Evolutionary conservation across 192 early-diverging fungal species (phyloP), one percentile per base, ranked within the genome.

Genomic region (Jimgerdemannia flammicorona): DNA sequence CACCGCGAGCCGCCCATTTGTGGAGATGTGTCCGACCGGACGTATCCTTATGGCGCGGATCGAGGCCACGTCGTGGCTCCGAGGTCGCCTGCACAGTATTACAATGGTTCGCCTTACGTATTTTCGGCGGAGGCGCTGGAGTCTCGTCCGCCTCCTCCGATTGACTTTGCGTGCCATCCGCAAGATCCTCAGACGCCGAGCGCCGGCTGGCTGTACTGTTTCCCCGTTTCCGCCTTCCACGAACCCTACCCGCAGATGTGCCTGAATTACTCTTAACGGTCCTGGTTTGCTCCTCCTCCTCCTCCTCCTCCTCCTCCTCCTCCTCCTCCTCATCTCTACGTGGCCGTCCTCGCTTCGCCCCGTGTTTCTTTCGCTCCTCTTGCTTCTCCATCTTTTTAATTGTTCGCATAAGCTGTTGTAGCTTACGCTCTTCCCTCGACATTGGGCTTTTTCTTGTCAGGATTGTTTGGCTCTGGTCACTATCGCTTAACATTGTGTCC

Each of bases 361-460:
- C 86, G 44, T 81, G 82, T 43, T 75, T 81, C 64, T 84, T 82
- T 4, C 78, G 76, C 29, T 77, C 72, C 63, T 83, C 78, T 78
- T 78, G 74, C 63, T 88, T 85, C 54, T 92, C 91, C 75, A 90
- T 79, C 68, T 84, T 85, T 67, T 89, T 84, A 65, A 92, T 86
- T 0, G 90, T 86, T 4, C 84, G 84, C 80, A 92, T 81, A 44
- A 90, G 75, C 14, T 84, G 86, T 70, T 91, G 89, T 68, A 92
- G 84, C 73, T 92, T 92, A 42, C 89, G 85, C 71, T 92, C 91
- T 49, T 92, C 91, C 14, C 91, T 80, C 14, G 90, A 89, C 71
- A 92, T 74, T n/a, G 42, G 66, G 10, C 44, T 49, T 19, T 11
- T 40, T 69, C 66, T 41, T 9, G 40, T 19, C 18, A 19, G 19